Percentiles rank a stretch among this genome's conserved stretches.
Conservation (phyloP, 192 early-diverging fungal genomes). For the Backusella psychrophila region DNA sequence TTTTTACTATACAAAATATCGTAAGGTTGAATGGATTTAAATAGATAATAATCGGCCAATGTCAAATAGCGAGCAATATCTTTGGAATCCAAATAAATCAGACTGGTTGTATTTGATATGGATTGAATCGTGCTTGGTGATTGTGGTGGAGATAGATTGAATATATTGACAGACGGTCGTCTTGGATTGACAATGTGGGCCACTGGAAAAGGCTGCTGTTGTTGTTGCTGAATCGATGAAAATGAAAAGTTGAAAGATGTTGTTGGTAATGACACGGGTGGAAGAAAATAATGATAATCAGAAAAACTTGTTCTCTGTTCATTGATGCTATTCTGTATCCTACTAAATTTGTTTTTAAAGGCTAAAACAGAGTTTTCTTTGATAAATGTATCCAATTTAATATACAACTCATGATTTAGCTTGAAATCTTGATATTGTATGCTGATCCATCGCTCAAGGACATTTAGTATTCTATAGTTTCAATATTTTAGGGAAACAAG, state of each 20-base stretch:
- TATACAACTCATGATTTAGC: constrained; percentile 34
- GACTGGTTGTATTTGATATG: neutral
- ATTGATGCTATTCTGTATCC: constrained; percentile 6
- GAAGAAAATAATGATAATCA: neutral
- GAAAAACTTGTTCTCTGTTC: constrained; percentile 7
- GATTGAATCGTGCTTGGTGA: constrained; percentile 5
- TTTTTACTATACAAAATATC: constrained; percentile 22
- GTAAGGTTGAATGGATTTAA: constrained; percentile 36
- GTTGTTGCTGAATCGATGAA: neutral
- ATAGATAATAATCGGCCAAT: constrained; percentile 41
- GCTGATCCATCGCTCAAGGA: constrained; percentile 61
- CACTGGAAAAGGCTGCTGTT: neutral
- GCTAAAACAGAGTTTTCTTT: constrained; percentile 39
- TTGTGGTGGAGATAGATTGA: constrained; percentile 22
- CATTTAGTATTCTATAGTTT: constrained; percentile 49
- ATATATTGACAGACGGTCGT: neutral
- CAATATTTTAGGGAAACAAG: neutral
- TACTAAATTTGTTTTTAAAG: constrained; percentile 38
- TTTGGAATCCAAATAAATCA: constrained; percentile 16
- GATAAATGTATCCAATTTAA: constrained; percentile 49
- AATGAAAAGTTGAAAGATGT: neutral
- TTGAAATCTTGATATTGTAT: constrained; percentile 63
- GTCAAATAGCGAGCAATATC: constrained; percentile 40
- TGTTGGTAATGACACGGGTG: neutral
- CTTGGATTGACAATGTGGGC: neutral